A percentile compares a stretch with the other conserved stretches of the same genome.
These are phyloP conservation scores for Scutellaria baicalensis DNA, from an alignment of 257 asterid species.

Conservation along the genomic window DNA sequence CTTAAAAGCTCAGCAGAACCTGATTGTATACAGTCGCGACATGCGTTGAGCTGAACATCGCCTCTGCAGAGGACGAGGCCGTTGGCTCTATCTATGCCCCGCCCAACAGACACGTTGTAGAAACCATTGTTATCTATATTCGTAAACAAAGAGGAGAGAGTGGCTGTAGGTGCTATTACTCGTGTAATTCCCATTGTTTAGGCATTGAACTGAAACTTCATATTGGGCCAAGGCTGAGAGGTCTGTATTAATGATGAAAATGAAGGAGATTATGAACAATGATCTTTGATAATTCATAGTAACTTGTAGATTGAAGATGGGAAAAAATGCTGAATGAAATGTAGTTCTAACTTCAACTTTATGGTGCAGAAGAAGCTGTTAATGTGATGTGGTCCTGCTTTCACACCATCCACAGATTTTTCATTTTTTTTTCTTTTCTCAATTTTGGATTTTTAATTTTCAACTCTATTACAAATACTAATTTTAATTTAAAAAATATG, in stretches of 20 bases:
- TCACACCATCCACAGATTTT: too few species aligned
- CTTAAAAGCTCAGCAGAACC: not conserved
- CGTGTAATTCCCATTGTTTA: constrained; percentile 15
- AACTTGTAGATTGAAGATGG: not conserved
- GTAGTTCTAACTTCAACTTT: not conserved
- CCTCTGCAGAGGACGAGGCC: constrained; percentile 26
- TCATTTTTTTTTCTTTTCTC: too few species aligned
- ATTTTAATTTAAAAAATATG: too few species aligned
- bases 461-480: too few species aligned
- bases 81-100: constrained; percentile 7
- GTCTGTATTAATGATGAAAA: not conserved
- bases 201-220: not conserved
- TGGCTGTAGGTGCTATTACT: constrained; percentile 8
- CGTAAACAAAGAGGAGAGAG: constrained; percentile 15
- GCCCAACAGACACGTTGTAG: constrained; percentile 23
- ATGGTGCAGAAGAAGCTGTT: not conserved
- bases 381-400: too few species aligned
- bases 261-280: not conserved
- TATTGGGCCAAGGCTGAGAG: not conserved
- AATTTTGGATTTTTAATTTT: too few species aligned
- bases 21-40: constrained; percentile 15
- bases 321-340: constrained; percentile 4
- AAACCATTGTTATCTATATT: constrained; percentile 17
- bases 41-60: constrained; percentile 4
- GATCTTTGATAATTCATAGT: not conserved